phyloP scores from a whole-genome alignment of 2,329 filamentous ascomycete genomes.

The Claviceps paspali region DNA sequence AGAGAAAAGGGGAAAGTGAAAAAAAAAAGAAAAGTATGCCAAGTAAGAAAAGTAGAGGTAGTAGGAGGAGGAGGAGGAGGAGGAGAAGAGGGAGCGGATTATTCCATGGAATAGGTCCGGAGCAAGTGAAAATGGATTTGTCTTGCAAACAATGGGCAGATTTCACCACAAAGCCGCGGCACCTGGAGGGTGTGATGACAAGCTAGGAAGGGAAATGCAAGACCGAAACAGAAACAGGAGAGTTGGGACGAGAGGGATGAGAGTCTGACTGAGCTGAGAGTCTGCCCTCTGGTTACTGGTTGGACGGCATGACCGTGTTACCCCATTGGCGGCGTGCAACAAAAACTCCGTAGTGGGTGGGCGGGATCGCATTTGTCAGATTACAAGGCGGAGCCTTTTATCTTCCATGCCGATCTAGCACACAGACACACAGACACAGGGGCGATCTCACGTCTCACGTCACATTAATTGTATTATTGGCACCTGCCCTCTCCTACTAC shows the following conservation, averaged over 20 bases:
- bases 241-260: background rate
- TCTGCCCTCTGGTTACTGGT: background rate
- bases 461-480: no score
- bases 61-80: no score
- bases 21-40: no score
- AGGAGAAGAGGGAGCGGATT: background rate
- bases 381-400: background rate
- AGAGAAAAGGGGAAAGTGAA: no score
- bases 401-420: no score
- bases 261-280: no score
- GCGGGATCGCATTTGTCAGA: background rate
- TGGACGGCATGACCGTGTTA: background rate
- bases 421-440: no score
- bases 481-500: no score
- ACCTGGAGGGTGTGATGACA: background rate
- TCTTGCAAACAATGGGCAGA: background rate
- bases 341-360: background rate
- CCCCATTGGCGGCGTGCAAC: background rate
- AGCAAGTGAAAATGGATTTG: background rate
- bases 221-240: no score
- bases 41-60: no score
- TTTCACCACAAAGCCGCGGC: background rate
- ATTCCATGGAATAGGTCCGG: background rate
- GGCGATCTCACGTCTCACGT: no score
- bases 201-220: background rate